Evolutionary conservation across 805 yeast genomes (phyloP).

Genomic region (Wickerhamiella brachini): DNA sequence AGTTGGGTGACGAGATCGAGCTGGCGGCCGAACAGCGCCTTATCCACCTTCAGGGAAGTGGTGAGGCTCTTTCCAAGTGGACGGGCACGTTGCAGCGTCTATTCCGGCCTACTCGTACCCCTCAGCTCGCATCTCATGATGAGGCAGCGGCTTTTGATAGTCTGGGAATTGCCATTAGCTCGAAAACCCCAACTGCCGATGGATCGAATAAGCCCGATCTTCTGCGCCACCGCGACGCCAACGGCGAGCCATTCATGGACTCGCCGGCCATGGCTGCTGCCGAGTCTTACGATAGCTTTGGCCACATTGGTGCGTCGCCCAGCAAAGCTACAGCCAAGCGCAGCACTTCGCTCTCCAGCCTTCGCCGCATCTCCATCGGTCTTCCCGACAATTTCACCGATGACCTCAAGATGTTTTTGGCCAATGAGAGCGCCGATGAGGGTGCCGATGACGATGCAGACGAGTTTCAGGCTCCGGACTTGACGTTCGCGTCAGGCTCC

Average conservation of each 20-base stretch:
- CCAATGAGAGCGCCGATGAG: constrained; percentile 3
- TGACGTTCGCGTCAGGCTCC: constrained; percentile 3
- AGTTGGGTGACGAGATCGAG: constrained; percentile 1
- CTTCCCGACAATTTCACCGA: constrained; percentile 12
- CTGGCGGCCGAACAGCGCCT: not conserved
- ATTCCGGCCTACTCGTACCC: not conserved
- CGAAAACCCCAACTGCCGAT: not conserved
- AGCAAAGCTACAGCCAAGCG: not conserved
- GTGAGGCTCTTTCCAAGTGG: not conserved
- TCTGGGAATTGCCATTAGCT: not conserved
- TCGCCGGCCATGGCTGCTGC: not conserved
- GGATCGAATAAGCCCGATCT: not conserved
- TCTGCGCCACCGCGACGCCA: not conserved
- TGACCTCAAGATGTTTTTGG: constrained; percentile 10
- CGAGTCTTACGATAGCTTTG: constrained; percentile 1
- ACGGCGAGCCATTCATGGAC: not conserved
- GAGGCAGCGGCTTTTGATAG: not conserved
- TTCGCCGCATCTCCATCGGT: constrained; percentile 1
- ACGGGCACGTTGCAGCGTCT: not conserved
- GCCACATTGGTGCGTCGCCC: not conserved
- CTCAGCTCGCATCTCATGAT: not conserved
- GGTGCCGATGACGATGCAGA: not conserved
- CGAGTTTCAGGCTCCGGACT: constrained; percentile 4
- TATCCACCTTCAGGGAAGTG: not conserved
- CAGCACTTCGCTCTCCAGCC: not conserved